Conservation (phyloP, 2,329 filamentous ascomycete genomes). For the Paradendryphiella salina region DNA sequence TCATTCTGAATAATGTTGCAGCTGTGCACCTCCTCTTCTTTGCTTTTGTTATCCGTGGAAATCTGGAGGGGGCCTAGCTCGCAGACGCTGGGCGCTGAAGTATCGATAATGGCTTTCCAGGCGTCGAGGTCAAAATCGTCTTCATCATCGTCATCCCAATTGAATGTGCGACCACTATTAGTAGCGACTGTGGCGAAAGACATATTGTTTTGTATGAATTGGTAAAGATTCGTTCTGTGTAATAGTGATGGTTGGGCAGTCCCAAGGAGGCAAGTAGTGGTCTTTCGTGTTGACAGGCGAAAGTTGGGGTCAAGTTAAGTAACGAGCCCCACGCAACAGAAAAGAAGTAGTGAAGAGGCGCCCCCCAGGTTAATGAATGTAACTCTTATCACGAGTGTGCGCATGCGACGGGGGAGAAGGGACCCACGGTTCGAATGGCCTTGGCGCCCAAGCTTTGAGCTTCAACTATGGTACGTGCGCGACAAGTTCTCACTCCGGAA, state of each 20-base stretch:
- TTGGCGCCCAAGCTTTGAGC: constrained; percentile 4
- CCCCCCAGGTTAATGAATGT: background rate
- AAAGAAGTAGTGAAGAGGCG: background rate
- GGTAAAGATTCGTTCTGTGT: background rate
- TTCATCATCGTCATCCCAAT: constrained; percentile 33
- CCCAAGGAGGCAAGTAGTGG: background rate
- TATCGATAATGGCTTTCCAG: constrained; percentile 22
- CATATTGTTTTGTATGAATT: constrained; percentile 8
- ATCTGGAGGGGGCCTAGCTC: constrained; percentile 16
- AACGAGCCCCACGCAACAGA: background rate
- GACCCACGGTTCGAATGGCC: constrained; percentile 1
- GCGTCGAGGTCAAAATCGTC: constrained; percentile 23
- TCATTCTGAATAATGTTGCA: background rate
- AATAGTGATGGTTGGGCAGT: background rate
- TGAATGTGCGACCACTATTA: constrained; percentile 8
- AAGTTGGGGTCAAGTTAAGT: background rate
- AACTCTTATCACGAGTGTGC: background rate
- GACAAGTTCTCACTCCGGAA: background rate
- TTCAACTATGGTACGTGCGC: constrained; percentile 8
- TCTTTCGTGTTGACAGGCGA: background rate
- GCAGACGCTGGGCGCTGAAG: constrained; percentile 9
- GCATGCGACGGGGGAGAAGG: constrained; percentile 1
- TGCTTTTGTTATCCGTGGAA: background rate
- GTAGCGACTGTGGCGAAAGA: background rate
- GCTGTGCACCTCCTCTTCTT: background rate